These are phyloP conservation scores for Clavispora asparagi DNA, from an alignment of 805 yeast species.

Conservation along the genomic window DNA sequence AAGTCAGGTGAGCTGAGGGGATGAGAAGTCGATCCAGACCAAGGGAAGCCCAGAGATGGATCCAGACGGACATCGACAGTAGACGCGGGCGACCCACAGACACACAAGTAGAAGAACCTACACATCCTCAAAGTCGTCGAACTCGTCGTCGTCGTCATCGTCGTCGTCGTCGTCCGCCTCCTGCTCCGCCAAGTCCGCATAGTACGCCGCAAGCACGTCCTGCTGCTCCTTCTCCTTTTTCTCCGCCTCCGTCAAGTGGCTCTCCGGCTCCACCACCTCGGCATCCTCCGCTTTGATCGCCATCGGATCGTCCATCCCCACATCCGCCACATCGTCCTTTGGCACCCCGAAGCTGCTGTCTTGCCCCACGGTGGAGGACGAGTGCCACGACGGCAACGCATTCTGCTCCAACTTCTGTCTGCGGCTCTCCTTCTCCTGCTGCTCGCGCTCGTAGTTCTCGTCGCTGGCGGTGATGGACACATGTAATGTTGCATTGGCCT, in stretches of 20 bases:
- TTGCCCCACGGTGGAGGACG: slow-evolving; percentile 82
- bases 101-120: background rate
- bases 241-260: slow-evolving; percentile 10
- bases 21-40: too few species aligned
- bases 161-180: slow-evolving; percentile 60
- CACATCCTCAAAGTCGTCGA: slow-evolving; percentile 30
- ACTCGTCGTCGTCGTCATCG: slow-evolving; percentile 38
- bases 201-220: slow-evolving; percentile 62
- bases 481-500: slow-evolving; percentile 80
- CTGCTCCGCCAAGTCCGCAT: slow-evolving; percentile 68
- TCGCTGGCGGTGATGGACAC: slow-evolving; percentile 87
- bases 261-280: slow-evolving; percentile 1
- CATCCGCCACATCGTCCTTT: slow-evolving; percentile 38
- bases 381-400: slow-evolving; percentile 96
- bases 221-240: slow-evolving; percentile 49
- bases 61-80: too few species aligned
- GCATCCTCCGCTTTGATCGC: slow-evolving; percentile 8
- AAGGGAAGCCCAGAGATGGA: too few species aligned
- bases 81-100: too few species aligned
- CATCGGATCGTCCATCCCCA: slow-evolving; percentile 18
- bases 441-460: slow-evolving; percentile 65
- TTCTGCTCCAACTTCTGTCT: slow-evolving; percentile 77
- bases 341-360: slow-evolving; percentile 40
- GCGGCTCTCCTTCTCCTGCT: slow-evolving; percentile 60
- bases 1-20: too few species aligned